phyloP scores from a whole-genome alignment of 2,329 filamentous ascomycete genomes.

The Fusarium zealandicum region DNA sequence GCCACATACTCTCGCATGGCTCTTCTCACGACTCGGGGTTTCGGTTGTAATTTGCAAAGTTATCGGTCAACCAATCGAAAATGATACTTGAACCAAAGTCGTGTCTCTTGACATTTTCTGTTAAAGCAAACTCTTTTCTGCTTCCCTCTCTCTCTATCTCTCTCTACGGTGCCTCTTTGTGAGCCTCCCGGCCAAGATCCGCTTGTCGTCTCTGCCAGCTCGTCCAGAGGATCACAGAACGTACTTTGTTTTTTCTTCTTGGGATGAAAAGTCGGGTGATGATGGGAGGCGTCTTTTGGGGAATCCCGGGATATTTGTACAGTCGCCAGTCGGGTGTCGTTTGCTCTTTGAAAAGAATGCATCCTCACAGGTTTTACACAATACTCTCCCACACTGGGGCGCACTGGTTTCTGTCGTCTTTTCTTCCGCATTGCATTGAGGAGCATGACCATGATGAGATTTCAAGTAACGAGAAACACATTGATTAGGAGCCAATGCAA shows the following conservation, averaged over 20 bases:
- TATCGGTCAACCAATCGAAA: slow-evolving; percentile 64
- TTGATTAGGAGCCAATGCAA: slow-evolving; percentile 25
- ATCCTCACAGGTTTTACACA: slow-evolving; percentile 37
- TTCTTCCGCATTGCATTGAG: slow-evolving; percentile 14
- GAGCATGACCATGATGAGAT: slow-evolving; percentile 33
- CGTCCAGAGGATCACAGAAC: slow-evolving; percentile 37
- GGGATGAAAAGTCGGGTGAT: slow-evolving; percentile 43
- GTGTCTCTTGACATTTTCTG: slow-evolving; percentile 41
- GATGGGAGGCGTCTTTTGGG: slow-evolving; percentile 44
- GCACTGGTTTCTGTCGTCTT: slow-evolving; percentile 28
- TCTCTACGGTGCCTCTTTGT: slow-evolving; percentile 43
- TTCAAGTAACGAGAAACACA: slow-evolving; percentile 31
- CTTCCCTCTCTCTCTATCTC: slow-evolving; percentile 38
- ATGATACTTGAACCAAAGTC: slow-evolving; percentile 52
- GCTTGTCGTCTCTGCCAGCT: slow-evolving; percentile 36
- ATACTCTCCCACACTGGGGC: slow-evolving; percentile 33
- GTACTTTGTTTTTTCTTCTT: slow-evolving; percentile 40
- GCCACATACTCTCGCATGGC: slow-evolving; percentile 52
- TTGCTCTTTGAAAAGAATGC: slow-evolving; percentile 44
- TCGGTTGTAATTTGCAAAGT: slow-evolving; percentile 67
- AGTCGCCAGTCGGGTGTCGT: slow-evolving; percentile 40
- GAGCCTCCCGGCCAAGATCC: slow-evolving; percentile 39
- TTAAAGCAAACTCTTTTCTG: slow-evolving; percentile 37
- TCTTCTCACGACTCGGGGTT: slow-evolving; percentile 55
- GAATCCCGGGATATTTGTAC: slow-evolving; percentile 42